A percentile compares a stretch with the other conserved stretches of the same genome.
These are phyloP conservation scores for Myriosclerotinia scirpicola DNA, from an alignment of 2,329 filamentous ascomycete species.

Conservation along the genomic window DNA sequence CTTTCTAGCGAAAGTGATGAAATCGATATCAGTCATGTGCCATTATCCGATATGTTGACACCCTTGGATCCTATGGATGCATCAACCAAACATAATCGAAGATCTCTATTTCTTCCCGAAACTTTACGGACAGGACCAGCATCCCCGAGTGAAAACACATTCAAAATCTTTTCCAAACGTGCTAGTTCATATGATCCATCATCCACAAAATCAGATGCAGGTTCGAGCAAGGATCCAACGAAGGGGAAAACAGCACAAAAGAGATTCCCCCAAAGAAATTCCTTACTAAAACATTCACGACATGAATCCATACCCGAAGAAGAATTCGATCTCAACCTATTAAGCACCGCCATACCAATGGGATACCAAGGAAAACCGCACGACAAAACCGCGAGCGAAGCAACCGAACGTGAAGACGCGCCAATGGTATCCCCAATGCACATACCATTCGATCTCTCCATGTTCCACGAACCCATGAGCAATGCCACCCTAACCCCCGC, in stretches of 20 bases:
- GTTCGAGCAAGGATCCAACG: slow-evolving; percentile 1
- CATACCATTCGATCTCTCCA: slow-evolving; percentile 34
- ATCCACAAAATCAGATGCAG: not conserved
- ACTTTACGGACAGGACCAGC: slow-evolving; percentile 30
- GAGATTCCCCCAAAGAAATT: slow-evolving; percentile 32
- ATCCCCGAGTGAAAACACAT: slow-evolving; percentile 20
- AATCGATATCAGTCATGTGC: slow-evolving; percentile 35
- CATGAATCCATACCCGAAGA: slow-evolving; percentile 36
- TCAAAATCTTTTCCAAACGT: slow-evolving; percentile 4
- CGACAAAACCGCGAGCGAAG: slow-evolving; percentile 30
- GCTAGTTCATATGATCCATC: slow-evolving; percentile 10
- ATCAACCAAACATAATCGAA: slow-evolving; percentile 21
- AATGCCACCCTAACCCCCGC: slow-evolving; percentile 26
- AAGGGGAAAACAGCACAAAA: slow-evolving; percentile 11
- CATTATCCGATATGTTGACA: slow-evolving; percentile 23
- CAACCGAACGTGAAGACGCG: slow-evolving; percentile 29
- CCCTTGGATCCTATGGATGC: slow-evolving; percentile 13
- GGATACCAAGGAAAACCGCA: slow-evolving; percentile 27
- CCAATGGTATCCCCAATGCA: slow-evolving; percentile 27
- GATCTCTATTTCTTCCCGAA: slow-evolving; percentile 29
- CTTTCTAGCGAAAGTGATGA: slow-evolving; percentile 26
- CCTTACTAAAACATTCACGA: slow-evolving; percentile 25
- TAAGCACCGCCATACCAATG: slow-evolving; percentile 35
- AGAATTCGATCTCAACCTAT: slow-evolving; percentile 37
- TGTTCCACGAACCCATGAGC: slow-evolving; percentile 34